Evolutionary conservation across 2,329 filamentous ascomycete genomes (phyloP).

Genomic region (Aspergillus fructus): DNA sequence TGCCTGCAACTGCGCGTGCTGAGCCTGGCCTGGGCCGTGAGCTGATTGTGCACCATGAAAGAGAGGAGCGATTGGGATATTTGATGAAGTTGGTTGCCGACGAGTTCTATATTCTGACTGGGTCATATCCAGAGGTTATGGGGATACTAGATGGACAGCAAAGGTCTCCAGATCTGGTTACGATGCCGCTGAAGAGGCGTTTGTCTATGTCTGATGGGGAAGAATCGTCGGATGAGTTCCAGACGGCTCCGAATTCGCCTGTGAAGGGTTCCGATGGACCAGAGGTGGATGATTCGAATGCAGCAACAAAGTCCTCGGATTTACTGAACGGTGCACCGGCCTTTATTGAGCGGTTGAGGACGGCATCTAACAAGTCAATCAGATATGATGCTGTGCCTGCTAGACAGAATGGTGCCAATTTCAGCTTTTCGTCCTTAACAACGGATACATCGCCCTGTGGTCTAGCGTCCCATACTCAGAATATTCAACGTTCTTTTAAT

Average conservation of each 20-base stretch:
- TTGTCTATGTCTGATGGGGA: conserved; percentile 17
- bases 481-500: conserved; percentile 25
- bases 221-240: conserved; percentile 24
- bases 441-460: conserved; percentile 16
- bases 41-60: conserved; percentile 20
- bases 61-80: conserved; percentile 26
- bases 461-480: conserved; percentile 14
- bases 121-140: conserved; percentile 13
- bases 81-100: conserved; percentile 31
- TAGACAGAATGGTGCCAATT: conserved; percentile 7
- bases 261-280: conserved; percentile 13
- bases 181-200: conserved; percentile 13
- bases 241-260: conserved; percentile 33
- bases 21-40: not conserved
- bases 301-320: conserved; percentile 2
- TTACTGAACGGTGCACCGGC: conserved; percentile 2
- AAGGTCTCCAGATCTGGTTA: not conserved
- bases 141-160: conserved; percentile 3
- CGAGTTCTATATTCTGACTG: conserved; percentile 31
- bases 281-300: not conserved
- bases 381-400: conserved; percentile 19
- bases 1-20: not conserved
- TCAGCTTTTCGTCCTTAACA: conserved; percentile 25
- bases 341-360: conserved; percentile 22
- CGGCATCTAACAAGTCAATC: conserved; percentile 13